These are phyloP conservation scores for Boletus reticuloceps DNA, from an alignment of 768 basidiomycete genomes.

Conservation along the genomic window DNA sequence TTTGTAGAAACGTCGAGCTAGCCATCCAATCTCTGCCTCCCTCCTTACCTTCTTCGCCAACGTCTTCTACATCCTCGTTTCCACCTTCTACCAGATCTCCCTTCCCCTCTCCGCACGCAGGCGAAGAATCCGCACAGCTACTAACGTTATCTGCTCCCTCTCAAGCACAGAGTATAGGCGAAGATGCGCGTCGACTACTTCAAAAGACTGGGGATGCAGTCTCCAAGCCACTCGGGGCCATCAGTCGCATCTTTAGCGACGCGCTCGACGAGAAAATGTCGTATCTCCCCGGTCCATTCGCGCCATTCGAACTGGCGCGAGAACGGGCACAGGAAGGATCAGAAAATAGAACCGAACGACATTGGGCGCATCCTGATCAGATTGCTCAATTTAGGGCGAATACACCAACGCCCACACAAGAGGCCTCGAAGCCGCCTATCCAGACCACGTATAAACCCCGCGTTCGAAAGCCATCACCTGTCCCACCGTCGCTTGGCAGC, in stretches of 20 bases:
- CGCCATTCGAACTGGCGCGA: constrained; percentile 60
- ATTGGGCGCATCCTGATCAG: constrained; percentile 41
- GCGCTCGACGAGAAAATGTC: constrained; percentile 71
- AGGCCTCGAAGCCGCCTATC: constrained; percentile 24
- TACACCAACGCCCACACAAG: constrained; percentile 27
- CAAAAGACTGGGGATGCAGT: constrained; percentile 91
- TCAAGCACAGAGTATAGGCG: constrained; percentile 33
- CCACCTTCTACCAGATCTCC: constrained; percentile 34
- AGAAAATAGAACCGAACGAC: constrained; percentile 32
- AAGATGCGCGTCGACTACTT: constrained; percentile 79
- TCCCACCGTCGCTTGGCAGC: constrained; percentile 21
- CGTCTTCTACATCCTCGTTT: constrained; percentile 36
- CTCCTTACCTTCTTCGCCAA: constrained; percentile 30
- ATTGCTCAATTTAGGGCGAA: constrained; percentile 35
- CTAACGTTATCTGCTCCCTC: constrained; percentile 59
- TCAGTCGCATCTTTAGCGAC: constrained; percentile 84
- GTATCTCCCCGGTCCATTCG: constrained; percentile 67
- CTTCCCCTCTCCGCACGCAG: constrained; percentile 52
- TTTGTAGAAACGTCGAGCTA: constrained; percentile 52
- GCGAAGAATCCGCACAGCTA: constrained; percentile 87
- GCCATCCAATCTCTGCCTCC: constrained; percentile 50
- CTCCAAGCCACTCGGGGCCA: constrained; percentile 86
- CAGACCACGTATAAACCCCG: constrained; percentile 77
- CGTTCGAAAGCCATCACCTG: constrained; percentile 54
- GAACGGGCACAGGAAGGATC: constrained; percentile 44